Conservation (phyloP, 371 early-diverging fungal species). For the Dichotomocladium elegans region DNA sequence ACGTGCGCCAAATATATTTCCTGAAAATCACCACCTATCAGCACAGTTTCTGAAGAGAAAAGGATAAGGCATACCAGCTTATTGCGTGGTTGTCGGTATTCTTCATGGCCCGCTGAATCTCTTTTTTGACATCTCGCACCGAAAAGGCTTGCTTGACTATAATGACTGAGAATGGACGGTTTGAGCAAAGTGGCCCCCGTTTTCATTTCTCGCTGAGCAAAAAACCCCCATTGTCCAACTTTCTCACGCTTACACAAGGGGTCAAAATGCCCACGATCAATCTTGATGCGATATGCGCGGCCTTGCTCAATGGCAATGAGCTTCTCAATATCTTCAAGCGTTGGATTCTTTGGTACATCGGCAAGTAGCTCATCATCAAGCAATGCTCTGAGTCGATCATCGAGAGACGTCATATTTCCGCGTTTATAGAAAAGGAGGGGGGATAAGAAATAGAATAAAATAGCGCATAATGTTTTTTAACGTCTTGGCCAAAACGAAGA, state of each 20-base stretch:
- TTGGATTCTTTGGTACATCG: conserved; percentile 13
- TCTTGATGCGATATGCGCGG: conserved; percentile 26
- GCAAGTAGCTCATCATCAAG: conserved; percentile 21
- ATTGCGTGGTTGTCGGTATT: conserved; percentile 13
- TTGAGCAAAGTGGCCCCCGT: neutral
- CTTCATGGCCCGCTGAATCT: conserved; percentile 14
- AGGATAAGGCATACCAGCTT: too few species aligned
- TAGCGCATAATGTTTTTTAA: too few species aligned
- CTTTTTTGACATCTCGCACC: conserved; percentile 29
- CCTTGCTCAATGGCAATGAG: conserved; percentile 38
- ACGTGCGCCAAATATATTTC: conserved; percentile 40
- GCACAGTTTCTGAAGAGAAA: too few species aligned
- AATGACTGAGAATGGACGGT: too few species aligned
- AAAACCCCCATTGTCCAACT: neutral
- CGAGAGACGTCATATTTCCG: too few species aligned
- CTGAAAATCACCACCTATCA: conserved; percentile 9
- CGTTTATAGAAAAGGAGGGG: too few species aligned
- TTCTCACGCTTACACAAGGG: conserved; percentile 20
- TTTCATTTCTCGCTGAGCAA: neutral
- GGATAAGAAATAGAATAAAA: too few species aligned
- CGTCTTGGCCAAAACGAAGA: too few species aligned
- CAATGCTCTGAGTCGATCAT: conserved; percentile 15
- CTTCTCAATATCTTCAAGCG: conserved; percentile 24
- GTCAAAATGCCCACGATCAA: conserved; percentile 26
- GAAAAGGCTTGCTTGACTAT: conserved; percentile 31